phyloP scores from a whole-genome alignment of 331 rosid genomes.

The Malus hybrid region DNA sequence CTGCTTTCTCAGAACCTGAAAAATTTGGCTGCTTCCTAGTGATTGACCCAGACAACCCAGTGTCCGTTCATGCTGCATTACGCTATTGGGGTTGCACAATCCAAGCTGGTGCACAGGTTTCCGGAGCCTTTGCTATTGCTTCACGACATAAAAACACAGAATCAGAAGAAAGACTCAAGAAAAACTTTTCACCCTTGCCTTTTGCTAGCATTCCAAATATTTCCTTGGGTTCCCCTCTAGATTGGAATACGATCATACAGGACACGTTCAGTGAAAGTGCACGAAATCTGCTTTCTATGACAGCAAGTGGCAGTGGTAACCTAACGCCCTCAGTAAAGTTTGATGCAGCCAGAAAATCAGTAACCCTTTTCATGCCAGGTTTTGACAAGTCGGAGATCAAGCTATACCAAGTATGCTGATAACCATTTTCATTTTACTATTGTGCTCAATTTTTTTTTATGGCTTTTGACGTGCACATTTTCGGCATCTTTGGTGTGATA shows the following conservation, averaged over 20 bases:
- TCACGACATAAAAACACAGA: constrained; percentile 34
- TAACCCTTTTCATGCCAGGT: constrained; percentile 88
- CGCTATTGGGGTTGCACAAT: constrained; percentile 94
- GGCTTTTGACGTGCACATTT: neutral
- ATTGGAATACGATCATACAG: constrained; percentile 47
- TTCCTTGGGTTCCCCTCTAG: constrained; percentile 31
- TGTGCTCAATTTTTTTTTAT: neutral
- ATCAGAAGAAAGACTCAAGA: constrained; percentile 31
- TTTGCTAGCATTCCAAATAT: constrained; percentile 56
- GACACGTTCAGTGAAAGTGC: constrained; percentile 38
- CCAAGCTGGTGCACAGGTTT: constrained; percentile 83
- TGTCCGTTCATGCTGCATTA: constrained; percentile 58
- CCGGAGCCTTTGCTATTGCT: constrained; percentile 60
- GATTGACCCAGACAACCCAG: constrained; percentile 63
- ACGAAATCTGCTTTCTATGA: constrained; percentile 43
- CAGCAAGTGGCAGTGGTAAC: constrained; percentile 29
- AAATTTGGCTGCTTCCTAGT: constrained; percentile 71
- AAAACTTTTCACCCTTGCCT: constrained; percentile 58
- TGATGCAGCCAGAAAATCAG: constrained; percentile 49
- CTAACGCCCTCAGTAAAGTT: constrained; percentile 47
- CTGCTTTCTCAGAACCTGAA: constrained; percentile 59
- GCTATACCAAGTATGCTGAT: constrained; percentile 60
- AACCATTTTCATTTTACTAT: too few species aligned
- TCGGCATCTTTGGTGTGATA: neutral
- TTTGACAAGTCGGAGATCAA: constrained; percentile 91